phyloP scores from a whole-genome alignment of 306 rosid species.

The Pyrus pyrifolia region DNA sequence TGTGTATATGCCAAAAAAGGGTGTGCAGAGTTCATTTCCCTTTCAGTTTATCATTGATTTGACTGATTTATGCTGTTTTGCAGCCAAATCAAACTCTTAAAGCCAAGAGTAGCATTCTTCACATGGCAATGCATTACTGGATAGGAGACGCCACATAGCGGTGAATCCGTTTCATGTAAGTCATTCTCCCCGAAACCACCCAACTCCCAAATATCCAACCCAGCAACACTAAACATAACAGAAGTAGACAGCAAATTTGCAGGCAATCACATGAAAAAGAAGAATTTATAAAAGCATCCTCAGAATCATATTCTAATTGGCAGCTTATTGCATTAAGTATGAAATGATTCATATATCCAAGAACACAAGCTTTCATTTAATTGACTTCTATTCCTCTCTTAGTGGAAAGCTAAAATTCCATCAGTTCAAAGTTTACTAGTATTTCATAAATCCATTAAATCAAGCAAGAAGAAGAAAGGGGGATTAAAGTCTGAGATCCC shows the following conservation, averaged over 20 bases:
- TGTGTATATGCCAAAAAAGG: no score
- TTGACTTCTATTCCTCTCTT: constrained; percentile 6
- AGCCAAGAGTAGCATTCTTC: no score
- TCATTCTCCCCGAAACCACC: no score
- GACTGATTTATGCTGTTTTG: no score
- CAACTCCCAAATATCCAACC: no score
- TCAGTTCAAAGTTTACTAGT: background rate
- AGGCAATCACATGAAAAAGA: background rate
- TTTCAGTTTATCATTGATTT: no score
- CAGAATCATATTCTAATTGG: background rate
- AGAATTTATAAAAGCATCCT: background rate
- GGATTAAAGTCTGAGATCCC: background rate
- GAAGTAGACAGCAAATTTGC: background rate
- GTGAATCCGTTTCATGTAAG: no score
- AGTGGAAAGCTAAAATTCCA: background rate
- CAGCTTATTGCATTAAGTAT: background rate
- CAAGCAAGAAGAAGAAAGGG: constrained; percentile 5
- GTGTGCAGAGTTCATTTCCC: no score
- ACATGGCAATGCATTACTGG: no score
- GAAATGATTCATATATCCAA: background rate
- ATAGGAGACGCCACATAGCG: accelerated
- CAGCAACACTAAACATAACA: no score
- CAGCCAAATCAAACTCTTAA: no score
- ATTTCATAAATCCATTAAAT: background rate
- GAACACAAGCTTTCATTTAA: constrained; percentile 3